A percentile compares a stretch with the other conserved stretches of the same genome.
These are phyloP conservation scores for Epichloe hybrida DNA, from an alignment of 2,329 filamentous ascomycete species.

Conservation along the genomic window DNA sequence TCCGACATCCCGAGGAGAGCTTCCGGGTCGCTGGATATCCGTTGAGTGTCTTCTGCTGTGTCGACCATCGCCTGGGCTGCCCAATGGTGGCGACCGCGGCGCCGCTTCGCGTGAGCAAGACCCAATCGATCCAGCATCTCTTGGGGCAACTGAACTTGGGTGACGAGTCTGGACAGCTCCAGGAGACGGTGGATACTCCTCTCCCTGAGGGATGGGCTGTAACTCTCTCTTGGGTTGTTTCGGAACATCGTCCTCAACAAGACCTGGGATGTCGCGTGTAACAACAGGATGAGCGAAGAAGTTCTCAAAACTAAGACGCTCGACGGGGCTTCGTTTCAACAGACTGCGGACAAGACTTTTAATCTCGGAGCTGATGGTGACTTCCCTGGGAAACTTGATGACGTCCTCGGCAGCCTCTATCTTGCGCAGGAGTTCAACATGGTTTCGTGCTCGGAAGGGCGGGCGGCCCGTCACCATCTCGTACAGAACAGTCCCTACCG, in stretches of 20 bases:
- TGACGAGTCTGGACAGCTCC: constrained; percentile 19
- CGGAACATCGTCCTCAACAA: constrained; percentile 64
- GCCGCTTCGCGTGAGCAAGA: constrained; percentile 31
- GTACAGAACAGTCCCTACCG: constrained; percentile 85
- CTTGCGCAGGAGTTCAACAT: constrained; percentile 82
- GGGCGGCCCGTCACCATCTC: constrained; percentile 89
- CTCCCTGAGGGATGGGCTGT: constrained; percentile 19
- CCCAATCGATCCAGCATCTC: constrained; percentile 19
- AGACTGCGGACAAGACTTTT: constrained; percentile 69
- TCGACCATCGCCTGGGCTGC: constrained; percentile 26
- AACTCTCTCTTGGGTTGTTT: constrained; percentile 24
- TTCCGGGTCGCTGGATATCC: constrained; percentile 20
- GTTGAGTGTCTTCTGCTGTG: constrained; percentile 16
- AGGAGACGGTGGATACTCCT: constrained; percentile 15
- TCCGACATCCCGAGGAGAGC: constrained; percentile 31
- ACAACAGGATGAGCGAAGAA: constrained; percentile 72
- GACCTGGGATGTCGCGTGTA: constrained; percentile 60
- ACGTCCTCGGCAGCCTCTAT: constrained; percentile 81
- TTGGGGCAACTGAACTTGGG: constrained; percentile 16
- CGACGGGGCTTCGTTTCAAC: constrained; percentile 72
- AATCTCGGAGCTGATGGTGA: constrained; percentile 58
- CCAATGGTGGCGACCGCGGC: constrained; percentile 29
- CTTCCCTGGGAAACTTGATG: constrained; percentile 72
- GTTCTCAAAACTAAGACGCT: constrained; percentile 72
- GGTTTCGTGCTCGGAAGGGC: constrained; percentile 84